Percentiles rank a stretch among this genome's conserved stretches.
phyloP scores from a whole-genome alignment of 768 basidiomycete species.

The Austroboletus eburneus region DNA sequence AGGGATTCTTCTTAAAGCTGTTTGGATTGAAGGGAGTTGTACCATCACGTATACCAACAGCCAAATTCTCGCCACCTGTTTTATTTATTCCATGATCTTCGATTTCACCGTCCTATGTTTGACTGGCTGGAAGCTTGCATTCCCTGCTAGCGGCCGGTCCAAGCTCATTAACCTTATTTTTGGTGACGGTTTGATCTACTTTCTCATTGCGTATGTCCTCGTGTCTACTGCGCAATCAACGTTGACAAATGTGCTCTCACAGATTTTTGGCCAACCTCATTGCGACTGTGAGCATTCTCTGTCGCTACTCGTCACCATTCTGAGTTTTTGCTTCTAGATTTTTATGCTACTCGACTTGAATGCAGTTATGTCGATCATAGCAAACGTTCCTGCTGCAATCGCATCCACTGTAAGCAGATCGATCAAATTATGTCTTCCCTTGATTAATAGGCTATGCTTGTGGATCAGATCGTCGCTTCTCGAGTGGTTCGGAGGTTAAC shows the following conservation, averaged over 20 bases:
- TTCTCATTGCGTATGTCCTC: conserved; percentile 58
- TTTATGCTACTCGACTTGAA: conserved; percentile 70
- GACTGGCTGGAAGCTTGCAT: conserved; percentile 57
- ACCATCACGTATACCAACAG: conserved; percentile 57
- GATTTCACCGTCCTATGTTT: conserved; percentile 60
- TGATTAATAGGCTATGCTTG: neutral
- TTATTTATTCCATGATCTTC: conserved; percentile 73
- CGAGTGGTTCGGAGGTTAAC: conserved; percentile 62
- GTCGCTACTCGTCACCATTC: too few relatives aligned
- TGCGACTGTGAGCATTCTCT: conserved; percentile 37
- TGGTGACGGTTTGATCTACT: conserved; percentile 69
- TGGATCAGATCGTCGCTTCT: conserved; percentile 69
- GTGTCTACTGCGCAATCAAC: neutral
- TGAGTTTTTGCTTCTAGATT: conserved; percentile 23
- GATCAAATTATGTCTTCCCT: neutral
- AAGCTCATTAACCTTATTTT: conserved; percentile 64
- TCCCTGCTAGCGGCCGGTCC: conserved; percentile 43
- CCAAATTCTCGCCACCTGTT: conserved; percentile 56
- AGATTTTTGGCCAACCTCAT: conserved; percentile 67
- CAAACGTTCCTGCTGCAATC: conserved; percentile 69
- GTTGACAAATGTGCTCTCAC: conserved; percentile 5
- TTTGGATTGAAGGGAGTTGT: conserved; percentile 50
- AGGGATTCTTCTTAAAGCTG: conserved; percentile 60
- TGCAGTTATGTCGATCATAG: conserved; percentile 69
- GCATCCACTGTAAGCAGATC: conserved; percentile 51